Conservation (phyloP, 164 flowering plant genomes). For the Chimonanthus salicifolius region DNA sequence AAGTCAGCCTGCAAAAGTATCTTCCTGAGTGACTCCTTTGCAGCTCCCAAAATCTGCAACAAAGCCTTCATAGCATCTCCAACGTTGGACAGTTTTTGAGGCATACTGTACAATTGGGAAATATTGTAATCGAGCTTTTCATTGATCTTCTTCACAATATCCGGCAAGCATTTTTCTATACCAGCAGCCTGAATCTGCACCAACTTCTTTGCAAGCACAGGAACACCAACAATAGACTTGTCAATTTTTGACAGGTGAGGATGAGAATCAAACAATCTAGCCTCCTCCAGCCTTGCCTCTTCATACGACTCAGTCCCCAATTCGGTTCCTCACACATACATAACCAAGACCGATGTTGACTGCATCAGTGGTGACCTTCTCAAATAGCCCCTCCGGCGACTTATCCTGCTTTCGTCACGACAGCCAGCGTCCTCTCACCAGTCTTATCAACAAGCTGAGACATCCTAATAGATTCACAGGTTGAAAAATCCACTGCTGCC, state of each 20-base stretch:
- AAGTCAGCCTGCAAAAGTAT: slow-evolving; percentile 21
- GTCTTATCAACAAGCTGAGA: slow-evolving; percentile 39
- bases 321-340: slow-evolving; percentile 40
- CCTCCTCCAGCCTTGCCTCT: slow-evolving; percentile 30
- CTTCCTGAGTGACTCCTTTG: slow-evolving; percentile 31
- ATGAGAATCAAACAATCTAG: slow-evolving; percentile 23
- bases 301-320: slow-evolving; percentile 44
- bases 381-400: slow-evolving; percentile 31
- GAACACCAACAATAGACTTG: slow-evolving; percentile 23
- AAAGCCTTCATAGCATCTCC: slow-evolving; percentile 31
- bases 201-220: slow-evolving; percentile 28
- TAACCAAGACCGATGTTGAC: slow-evolving; percentile 43
- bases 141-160: slow-evolving; percentile 25
- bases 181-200: slow-evolving; percentile 28
- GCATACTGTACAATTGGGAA: slow-evolving; percentile 22
- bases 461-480: slow-evolving; percentile 53
- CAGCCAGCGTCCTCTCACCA: slow-evolving; percentile 43
- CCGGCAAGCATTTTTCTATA: slow-evolving; percentile 25
- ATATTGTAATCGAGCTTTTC: slow-evolving; percentile 18
- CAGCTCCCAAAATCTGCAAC: slow-evolving; percentile 22
- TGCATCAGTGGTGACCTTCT: slow-evolving; percentile 31
- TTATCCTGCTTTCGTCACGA: slow-evolving; percentile 45
- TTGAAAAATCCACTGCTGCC: slow-evolving; percentile 40
- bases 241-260: slow-evolving; percentile 22
- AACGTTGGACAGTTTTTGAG: slow-evolving; percentile 13